Conservation (phyloP, 768 basidiomycete species). For the Psilocybe azurescens region DNA sequence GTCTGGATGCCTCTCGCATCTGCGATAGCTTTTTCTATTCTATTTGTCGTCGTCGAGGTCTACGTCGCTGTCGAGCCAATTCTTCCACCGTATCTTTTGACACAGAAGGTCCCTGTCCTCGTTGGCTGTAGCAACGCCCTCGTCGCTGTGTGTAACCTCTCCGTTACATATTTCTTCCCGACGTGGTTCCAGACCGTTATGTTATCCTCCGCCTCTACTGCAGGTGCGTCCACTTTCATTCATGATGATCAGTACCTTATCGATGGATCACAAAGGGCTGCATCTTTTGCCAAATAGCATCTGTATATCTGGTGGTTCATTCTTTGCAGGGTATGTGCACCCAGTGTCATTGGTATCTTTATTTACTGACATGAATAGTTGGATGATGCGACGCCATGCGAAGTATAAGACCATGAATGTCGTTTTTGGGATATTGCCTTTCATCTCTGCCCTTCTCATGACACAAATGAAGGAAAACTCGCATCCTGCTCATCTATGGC, state of each 20-base stretch:
- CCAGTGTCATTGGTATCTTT: background rate
- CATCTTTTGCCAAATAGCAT: constrained; percentile 68
- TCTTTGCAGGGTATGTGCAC: constrained; percentile 58
- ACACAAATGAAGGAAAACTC: constrained; percentile 56
- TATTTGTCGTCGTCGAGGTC: constrained; percentile 69
- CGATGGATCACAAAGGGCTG: constrained; percentile 41
- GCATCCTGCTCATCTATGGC: constrained; percentile 54
- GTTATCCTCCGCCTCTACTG: constrained; percentile 66
- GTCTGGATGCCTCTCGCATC: constrained; percentile 46
- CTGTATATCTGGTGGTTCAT: constrained; percentile 62
- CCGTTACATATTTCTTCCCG: constrained; percentile 81
- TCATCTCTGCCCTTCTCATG: constrained; percentile 56
- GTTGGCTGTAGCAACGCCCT: constrained; percentile 77
- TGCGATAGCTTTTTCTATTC: constrained; percentile 50
- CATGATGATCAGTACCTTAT: background rate
- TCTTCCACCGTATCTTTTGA: constrained; percentile 69
- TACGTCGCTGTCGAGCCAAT: constrained; percentile 73
- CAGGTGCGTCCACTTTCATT: constrained; percentile 30
- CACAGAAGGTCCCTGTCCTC: constrained; percentile 71
- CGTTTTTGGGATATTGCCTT: constrained; percentile 67
- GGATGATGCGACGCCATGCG: constrained; percentile 69
- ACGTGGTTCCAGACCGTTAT: constrained; percentile 86
- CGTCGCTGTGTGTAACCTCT: constrained; percentile 73
- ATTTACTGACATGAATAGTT: constrained; percentile 27
- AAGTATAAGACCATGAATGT: constrained; percentile 65